A percentile compares a stretch with the other conserved stretches of the same genome.
Evolutionary conservation across 257 asterid genomes (phyloP).

Genomic region (Salvia miltiorrhiza): DNA sequence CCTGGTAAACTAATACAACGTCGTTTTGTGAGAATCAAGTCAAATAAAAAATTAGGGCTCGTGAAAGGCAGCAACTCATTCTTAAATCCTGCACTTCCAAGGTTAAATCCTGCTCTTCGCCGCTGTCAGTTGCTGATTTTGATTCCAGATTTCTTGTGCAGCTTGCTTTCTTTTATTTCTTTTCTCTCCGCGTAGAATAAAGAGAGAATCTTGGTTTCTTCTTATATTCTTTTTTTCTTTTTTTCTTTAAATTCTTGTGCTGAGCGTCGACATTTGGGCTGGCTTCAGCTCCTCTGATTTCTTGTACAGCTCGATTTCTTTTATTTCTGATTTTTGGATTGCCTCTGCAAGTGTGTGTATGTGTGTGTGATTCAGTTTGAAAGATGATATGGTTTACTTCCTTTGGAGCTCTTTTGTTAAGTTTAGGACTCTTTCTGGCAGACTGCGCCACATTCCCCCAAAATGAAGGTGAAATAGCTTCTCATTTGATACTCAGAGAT

Average conservation of each 20-base stretch:
- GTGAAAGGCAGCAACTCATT: no score
- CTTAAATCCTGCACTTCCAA: no score
- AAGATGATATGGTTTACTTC: constrained; percentile 42
- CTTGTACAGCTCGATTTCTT: neutral
- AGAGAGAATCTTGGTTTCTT: no score
- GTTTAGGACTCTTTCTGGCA: constrained; percentile 38
- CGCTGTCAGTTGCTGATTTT: constrained; percentile 25
- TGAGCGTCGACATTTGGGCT: constrained; percentile 18
- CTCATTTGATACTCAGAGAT: constrained; percentile 28
- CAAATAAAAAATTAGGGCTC: no score
- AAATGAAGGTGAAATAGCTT: constrained; percentile 52
- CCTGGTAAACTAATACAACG: no score
- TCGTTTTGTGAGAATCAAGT: no score
- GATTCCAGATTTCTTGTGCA: constrained; percentile 24
- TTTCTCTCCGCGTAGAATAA: no score
- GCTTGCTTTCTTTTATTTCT: neutral
- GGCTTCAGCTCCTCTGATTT: constrained; percentile 16
- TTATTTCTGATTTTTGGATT: neutral
- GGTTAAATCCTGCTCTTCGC: constrained; percentile 20
- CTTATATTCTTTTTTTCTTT: no score
- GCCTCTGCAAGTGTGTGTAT: constrained; percentile 13
- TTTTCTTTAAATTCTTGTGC: no score
- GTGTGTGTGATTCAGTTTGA: constrained; percentile 6
- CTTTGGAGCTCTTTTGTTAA: constrained; percentile 35
- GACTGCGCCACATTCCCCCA: constrained; percentile 51